Evolutionary conservation across 257 asterid genomes (phyloP).

Genomic region (Linaria vulgaris): DNA sequence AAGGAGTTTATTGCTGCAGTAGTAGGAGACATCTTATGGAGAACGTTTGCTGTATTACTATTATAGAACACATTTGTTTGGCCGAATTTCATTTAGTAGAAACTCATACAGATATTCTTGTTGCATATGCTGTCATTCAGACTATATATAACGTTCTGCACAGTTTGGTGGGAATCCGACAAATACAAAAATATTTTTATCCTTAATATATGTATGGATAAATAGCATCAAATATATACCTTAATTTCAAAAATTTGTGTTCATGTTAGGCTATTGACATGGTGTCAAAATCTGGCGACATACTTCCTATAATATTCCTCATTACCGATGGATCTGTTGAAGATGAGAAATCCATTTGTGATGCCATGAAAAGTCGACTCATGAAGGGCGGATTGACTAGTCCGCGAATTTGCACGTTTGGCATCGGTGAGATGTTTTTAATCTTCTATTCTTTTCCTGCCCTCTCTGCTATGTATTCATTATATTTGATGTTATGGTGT

Average conservation of each 20-base stretch:
- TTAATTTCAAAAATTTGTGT: constrained; percentile 5
- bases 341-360: constrained; percentile 73
- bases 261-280: constrained; percentile 66
- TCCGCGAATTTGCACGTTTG: constrained; percentile 87
- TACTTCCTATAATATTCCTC: constrained; percentile 59
- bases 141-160: too few species aligned
- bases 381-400: constrained; percentile 49
- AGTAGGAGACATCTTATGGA: not conserved
- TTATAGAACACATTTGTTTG: too few species aligned
- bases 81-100: too few species aligned
- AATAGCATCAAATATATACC: too few species aligned
- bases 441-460: constrained; percentile 2
- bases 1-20: too few species aligned
- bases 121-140: too few species aligned
- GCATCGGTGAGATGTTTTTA: constrained; percentile 55
- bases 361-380: constrained; percentile 41
- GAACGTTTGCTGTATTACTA: not conserved
- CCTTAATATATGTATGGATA: too few species aligned
- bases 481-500: not conserved
- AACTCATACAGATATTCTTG: too few species aligned
- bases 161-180: too few species aligned
- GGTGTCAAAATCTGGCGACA: constrained; percentile 48
- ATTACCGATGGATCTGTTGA: constrained; percentile 88
- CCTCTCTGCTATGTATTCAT: not conserved
- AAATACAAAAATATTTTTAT: too few species aligned